A percentile compares a stretch with the other conserved stretches of the same genome.
phyloP scores from a whole-genome alignment of 306 rosid species.

The Notholithocarpus densiflorus region DNA sequence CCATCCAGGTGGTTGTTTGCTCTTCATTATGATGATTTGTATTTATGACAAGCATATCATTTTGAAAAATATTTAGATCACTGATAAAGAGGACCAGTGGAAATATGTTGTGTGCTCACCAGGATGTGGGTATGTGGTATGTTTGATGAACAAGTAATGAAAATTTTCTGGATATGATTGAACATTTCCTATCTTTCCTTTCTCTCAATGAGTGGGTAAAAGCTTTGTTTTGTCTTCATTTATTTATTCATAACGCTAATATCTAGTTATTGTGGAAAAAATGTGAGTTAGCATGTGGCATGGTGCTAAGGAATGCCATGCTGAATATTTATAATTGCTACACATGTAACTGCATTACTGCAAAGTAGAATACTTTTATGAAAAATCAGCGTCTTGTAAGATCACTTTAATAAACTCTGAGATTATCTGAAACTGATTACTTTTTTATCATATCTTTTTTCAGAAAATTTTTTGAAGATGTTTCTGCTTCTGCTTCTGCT shows the following conservation, averaged over 20 bases:
- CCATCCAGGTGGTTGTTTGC: constrained; percentile 56
- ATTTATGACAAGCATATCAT: neutral
- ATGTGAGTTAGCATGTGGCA: neutral
- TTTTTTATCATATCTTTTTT: constrained; percentile 16
- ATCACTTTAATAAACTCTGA: neutral
- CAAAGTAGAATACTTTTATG: neutral
- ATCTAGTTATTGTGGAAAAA: neutral
- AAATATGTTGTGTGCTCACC: neutral
- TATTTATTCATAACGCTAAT: neutral
- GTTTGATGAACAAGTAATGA: neutral
- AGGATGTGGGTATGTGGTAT: neutral
- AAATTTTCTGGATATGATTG: neutral
- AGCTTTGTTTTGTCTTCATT: neutral
- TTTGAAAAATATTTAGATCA: neutral
- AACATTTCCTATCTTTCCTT: neutral
- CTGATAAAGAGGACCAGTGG: neutral
- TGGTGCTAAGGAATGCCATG: neutral
- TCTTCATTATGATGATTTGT: constrained; percentile 13
- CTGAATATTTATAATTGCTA: neutral
- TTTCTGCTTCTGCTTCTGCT: constrained; percentile 18
- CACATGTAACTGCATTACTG: neutral
- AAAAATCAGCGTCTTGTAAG: neutral
- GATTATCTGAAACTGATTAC: constrained; percentile 10
- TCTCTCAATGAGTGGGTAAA: neutral
- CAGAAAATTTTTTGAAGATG: constrained; percentile 54